Evolutionary conservation across 208 protist species (phyloP), one percentile per base, ranked within the genome.

Genomic region (Leishmania guyanensis): DNA sequence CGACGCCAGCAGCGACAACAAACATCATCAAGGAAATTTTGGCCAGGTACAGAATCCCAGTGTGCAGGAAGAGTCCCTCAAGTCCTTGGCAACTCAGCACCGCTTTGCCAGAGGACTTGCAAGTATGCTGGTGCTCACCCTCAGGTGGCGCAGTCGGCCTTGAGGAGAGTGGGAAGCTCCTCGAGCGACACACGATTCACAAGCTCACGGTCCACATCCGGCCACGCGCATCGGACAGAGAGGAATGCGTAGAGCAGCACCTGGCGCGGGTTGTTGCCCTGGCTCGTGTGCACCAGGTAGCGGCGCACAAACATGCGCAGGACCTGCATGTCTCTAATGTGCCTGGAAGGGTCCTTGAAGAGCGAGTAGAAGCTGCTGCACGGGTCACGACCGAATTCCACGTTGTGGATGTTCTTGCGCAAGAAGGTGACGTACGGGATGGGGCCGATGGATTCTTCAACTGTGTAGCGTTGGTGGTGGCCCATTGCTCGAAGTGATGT

Each of bases 221-320:
- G 85, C 76, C 83, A 93, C 22, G 70, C 85, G 36, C 86, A 85
- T 3, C 86, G 86, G 66, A 66, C 72, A 1, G 60, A 65, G 75
- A 97, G 77, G 76, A 94, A 97, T 29, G 85, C 72, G 6, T 80
- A 82, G 29, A 97, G 80, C 39, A 88, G 78, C 58, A 94, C 79
- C 48, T 91, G 82, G 1, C 80, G 83, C 8, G 83, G 87, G 83
- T 94, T 95, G 82, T 93, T 94, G 54, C 85, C 84, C 74, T 94
- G 84, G 82, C 81, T 85, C 54, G 91, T 89, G 81, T 94, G 91
- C 33, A 95, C 92, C 53, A 97, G 86, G 81, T 94, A 97, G 66
- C 93, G 92, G 5, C 93, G 87, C 0, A 87, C 77, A 80, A 94
- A 93, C 92, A 95, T 95, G 51, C 92, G 91, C 68, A 95, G 84